Evolutionary conservation across 2,329 filamentous ascomycete species (phyloP), one percentile per base, ranked within the genome.

Genomic region (Juglanconis oblonga): DNA sequence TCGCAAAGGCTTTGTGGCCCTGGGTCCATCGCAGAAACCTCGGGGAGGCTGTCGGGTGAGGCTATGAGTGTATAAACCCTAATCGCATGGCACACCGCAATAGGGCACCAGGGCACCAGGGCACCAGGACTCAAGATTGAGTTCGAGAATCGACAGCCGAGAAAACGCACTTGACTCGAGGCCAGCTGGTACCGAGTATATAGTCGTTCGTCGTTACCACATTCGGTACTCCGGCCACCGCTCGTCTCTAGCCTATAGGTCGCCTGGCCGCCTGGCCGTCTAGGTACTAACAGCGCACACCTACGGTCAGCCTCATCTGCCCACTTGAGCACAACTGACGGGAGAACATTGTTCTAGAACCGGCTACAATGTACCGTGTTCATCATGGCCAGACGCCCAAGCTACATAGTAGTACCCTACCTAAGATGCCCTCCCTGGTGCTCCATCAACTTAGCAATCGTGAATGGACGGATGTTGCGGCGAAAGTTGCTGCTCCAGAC

Each of bases 171-270:
- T 45, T 45, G 42, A 45, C 42, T 45, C 42, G 42, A 38, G 7
- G 8, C 11, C 42, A 24, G 14, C 14, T 45, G n/a, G 42, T 31
- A 13, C 5, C 44, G 36, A 38, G 4, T 17, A 17, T 29, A 17
- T 9, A n/a, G 17, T 47, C 49, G 33, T 38, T 11, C 17, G 9
- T n/a, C 33, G 24, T 42, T 57, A 33, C 60, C 60, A 40, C 24
- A 59, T 62, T 38, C 17, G 60, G 60, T 45, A 62, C 59, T 14
- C 60, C 60, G 60, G n/a, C 56, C 54, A 33, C 51, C 49, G 53
- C 52, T 52, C 53, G 48, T 24, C 40, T 36, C 38, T 42, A 42
- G 38, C 38, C 38, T 14, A 9, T 42, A 42, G 38, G 38, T 14
- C 38, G 10, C 38, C 38, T 42, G 38, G 38, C 10, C 7, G 11